phyloP scores from a whole-genome alignment of 257 asterid species.

The Nicotiana tabacum region DNA sequence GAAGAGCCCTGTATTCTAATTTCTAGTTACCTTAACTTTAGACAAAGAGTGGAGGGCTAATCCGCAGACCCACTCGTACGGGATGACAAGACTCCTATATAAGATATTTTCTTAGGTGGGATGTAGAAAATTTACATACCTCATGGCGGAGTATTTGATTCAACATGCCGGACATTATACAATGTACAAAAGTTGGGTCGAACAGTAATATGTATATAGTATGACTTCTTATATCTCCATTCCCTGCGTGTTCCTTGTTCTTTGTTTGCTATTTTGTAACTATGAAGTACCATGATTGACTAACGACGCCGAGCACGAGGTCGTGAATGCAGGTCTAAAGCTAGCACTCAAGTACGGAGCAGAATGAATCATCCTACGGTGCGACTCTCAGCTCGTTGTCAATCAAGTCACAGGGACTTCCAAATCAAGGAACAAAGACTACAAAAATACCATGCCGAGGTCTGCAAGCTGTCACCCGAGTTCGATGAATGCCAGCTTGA shows the following conservation, averaged over 20 bases:
- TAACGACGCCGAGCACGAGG: neutral
- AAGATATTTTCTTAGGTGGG: neutral
- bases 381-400: too few species aligned
- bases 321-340: too few species aligned
- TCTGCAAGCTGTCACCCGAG: too few species aligned
- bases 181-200: neutral
- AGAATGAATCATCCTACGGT: too few species aligned
- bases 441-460: too few species aligned
- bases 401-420: too few species aligned
- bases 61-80: neutral
- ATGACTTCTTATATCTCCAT: neutral
- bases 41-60: neutral
- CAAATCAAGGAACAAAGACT: too few species aligned
- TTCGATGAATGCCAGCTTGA: too few species aligned
- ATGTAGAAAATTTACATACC: neutral
- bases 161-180: neutral
- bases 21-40: neutral
- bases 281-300: neutral
- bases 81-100: neutral
- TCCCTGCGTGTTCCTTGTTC: neutral
- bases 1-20: neutral
- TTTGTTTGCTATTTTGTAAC: neutral
- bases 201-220: neutral
- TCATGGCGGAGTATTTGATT: neutral
- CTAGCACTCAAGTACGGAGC: too few species aligned